Evolutionary conservation across 768 basidiomycete species (phyloP).

Genomic region (Boletus bicolor): DNA sequence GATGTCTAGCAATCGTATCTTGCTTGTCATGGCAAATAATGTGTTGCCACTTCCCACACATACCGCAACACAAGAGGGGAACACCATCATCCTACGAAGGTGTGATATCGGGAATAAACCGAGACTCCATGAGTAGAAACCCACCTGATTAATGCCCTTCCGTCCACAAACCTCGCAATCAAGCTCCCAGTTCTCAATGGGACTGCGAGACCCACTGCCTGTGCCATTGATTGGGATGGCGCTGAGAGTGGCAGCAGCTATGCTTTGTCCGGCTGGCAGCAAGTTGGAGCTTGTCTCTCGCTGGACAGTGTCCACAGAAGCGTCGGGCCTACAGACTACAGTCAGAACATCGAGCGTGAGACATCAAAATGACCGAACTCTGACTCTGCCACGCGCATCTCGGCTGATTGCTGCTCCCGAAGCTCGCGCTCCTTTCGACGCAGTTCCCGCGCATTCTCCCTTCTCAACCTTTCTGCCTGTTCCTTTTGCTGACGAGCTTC

Average conservation of each 20-base stretch:
- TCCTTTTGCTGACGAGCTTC: constrained; percentile 57
- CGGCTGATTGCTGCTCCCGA: constrained; percentile 22
- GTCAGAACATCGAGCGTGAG: constrained; percentile 15
- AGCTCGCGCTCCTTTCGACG: constrained; percentile 36
- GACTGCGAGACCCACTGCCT: constrained; percentile 50
- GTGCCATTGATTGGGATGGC: constrained; percentile 22
- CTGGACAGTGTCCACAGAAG: not conserved
- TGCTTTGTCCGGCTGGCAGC: constrained; percentile 2
- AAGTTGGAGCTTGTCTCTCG: not conserved
- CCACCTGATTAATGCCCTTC: constrained; percentile 69
- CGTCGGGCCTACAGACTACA: constrained; percentile 9
- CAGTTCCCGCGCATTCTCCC: constrained; percentile 61
- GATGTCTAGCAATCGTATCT: constrained; percentile 61
- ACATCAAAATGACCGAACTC: constrained; percentile 11
- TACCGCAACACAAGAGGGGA: constrained; percentile 78
- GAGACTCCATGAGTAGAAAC: constrained; percentile 21
- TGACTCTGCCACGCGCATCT: constrained; percentile 5
- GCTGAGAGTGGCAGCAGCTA: not conserved
- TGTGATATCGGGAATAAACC: constrained; percentile 7
- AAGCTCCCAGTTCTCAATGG: constrained; percentile 75
- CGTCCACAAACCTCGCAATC: constrained; percentile 84
- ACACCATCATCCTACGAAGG: constrained; percentile 67
- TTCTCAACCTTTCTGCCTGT: constrained; percentile 48
- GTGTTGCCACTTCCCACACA: constrained; percentile 88
- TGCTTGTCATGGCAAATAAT: constrained; percentile 77